These are phyloP conservation scores for Paraphaeosphaeria sporulosa DNA, from an alignment of 2,329 filamentous ascomycete genomes.

Conservation along the genomic window DNA sequence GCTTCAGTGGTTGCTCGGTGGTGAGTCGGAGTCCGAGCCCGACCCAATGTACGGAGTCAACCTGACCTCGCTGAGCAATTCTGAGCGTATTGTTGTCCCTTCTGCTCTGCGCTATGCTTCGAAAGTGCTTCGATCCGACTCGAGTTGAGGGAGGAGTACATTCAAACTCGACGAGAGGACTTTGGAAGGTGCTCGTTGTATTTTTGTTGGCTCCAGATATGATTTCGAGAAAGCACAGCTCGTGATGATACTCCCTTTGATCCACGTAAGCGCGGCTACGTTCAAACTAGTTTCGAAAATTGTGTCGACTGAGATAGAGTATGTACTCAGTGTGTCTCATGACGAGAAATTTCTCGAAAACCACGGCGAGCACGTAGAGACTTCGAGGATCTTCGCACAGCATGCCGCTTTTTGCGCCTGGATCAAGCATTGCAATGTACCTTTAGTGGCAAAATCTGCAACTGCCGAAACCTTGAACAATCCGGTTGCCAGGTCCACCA, in stretches of 20 bases:
- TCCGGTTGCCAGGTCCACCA: conserved; percentile 7
- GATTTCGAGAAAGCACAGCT: too few species aligned
- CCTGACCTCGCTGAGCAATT: conserved; percentile 13
- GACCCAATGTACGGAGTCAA: conserved; percentile 13
- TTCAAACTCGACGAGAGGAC: conserved; percentile 27
- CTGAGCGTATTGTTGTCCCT: conserved; percentile 20
- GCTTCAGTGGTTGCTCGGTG: conserved; percentile 7
- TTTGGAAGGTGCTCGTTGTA: conserved; percentile 21
- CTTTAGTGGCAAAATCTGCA: conserved; percentile 21
- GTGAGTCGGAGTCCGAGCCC: conserved; percentile 5
- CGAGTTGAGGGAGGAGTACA: conserved; percentile 20
- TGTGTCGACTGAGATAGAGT: neutral
- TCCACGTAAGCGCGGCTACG: too few species aligned
- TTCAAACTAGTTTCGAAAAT: too few species aligned
- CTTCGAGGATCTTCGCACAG: conserved; percentile 22
- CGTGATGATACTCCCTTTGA: too few species aligned
- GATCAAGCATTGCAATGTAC: conserved; percentile 33
- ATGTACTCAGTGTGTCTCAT: neutral
- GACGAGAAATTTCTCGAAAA: conserved; percentile 23
- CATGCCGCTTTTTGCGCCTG: conserved; percentile 28
- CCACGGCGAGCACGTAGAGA: conserved; percentile 24
- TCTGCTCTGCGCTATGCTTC: neutral
- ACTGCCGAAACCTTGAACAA: conserved; percentile 8
- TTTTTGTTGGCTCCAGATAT: neutral
- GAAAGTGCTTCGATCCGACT: conserved; percentile 6